These are phyloP conservation scores for Candida xyloterini DNA, from an alignment of 805 yeast species.

Conservation along the genomic window DNA sequence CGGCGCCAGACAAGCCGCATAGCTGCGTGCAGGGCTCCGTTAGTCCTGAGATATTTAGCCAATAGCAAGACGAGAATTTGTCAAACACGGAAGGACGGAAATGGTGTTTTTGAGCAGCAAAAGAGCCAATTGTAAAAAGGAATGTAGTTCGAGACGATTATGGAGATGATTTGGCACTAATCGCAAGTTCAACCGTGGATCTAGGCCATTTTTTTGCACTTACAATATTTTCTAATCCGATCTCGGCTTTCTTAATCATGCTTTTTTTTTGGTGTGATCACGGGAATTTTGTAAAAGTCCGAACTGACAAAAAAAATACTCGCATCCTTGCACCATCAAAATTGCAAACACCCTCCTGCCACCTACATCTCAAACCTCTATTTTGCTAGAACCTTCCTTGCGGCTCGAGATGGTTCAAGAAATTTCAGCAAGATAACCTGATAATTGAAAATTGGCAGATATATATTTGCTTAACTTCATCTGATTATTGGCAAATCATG, in stretches of 20 bases:
- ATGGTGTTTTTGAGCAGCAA: background rate
- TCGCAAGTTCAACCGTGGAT: background rate
- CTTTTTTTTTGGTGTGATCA: background rate
- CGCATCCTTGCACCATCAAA: background rate
- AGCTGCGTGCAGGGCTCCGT: constrained; percentile 16
- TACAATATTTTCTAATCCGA: constrained; percentile 3
- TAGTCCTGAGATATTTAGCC: constrained; percentile 11
- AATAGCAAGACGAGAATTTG: constrained; percentile 17
- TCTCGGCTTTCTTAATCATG: constrained; percentile 5
- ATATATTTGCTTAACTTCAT: too few relatives aligned
- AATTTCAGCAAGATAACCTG: background rate
- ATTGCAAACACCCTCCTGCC: background rate
- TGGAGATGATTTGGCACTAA: background rate
- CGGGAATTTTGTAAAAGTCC: constrained; percentile 3
- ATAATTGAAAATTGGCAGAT: too few relatives aligned
- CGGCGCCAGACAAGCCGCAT: constrained; percentile 12
- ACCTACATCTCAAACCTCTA: background rate
- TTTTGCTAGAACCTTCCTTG: constrained; percentile 8
- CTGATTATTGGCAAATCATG: constrained; percentile 32
- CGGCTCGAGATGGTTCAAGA: constrained; percentile 6
- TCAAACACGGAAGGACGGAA: constrained; percentile 5
- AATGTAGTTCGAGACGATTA: background rate
- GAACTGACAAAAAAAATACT: background rate
- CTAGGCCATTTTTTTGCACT: background rate
- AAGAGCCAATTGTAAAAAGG: background rate